Evolutionary conservation across 1,284 basidiomycete species (phyloP).

Genomic region (Cryptococcus sp.): DNA sequence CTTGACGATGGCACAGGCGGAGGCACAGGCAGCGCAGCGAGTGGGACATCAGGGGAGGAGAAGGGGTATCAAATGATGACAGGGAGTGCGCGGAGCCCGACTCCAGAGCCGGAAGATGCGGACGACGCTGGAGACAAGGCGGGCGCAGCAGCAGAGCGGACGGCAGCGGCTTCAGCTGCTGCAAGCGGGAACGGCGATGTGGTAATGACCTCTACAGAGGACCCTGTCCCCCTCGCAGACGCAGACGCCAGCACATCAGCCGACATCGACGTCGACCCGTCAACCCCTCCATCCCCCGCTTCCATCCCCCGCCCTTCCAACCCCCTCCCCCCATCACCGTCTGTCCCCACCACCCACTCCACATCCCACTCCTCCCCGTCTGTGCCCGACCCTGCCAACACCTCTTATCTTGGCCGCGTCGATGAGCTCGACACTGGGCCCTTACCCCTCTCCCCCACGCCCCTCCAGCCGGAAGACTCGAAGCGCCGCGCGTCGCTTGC

Average conservation of each 20-base stretch:
- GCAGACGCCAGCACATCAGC: too few relatives aligned
- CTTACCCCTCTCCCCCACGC: constrained; percentile 7
- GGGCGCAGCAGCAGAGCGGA: background rate
- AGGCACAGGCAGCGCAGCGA: background rate
- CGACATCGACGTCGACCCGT: background rate
- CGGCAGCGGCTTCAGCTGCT: too few relatives aligned
- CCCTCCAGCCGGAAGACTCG: constrained; percentile 2
- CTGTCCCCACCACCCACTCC: background rate
- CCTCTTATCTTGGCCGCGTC: constrained; percentile 47
- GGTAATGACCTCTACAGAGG: constrained; percentile 7
- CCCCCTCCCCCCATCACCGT: background rate
- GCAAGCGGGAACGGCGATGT: constrained; percentile 4
- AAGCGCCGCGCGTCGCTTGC: constrained; percentile 2
- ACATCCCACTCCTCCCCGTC: background rate
- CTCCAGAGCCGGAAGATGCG: constrained; percentile 41
- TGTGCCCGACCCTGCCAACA: constrained; percentile 30
- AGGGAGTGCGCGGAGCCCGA: constrained; percentile 24
- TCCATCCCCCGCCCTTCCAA: background rate
- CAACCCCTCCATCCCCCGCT: background rate
- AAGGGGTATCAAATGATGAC: constrained; percentile 1
- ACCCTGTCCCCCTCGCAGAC: too few relatives aligned
- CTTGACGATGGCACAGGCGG: constrained; percentile 27
- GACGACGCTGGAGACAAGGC: background rate
- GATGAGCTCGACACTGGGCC: constrained; percentile 52
- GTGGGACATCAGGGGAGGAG: background rate